Conservation (phyloP, 2,329 filamentous ascomycete species). For the Cryphonectria parasitica region DNA sequence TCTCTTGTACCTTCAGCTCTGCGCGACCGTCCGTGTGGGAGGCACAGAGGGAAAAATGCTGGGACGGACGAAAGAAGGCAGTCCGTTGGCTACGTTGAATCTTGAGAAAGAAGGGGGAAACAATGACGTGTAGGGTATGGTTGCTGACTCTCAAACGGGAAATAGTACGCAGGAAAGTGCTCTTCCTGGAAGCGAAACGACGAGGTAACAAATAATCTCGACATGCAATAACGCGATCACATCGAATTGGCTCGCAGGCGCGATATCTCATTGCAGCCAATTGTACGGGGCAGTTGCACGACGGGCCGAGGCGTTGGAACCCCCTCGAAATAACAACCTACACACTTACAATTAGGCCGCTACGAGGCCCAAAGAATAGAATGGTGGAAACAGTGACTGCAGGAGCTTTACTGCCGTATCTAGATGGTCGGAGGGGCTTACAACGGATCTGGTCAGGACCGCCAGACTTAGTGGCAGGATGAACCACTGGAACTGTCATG, state of each 20-base stretch:
- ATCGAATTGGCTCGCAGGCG: background rate
- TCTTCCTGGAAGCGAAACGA: conserved; percentile 93
- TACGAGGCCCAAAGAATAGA: background rate
- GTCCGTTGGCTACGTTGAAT: background rate
- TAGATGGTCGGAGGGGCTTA: background rate
- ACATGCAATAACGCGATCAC: conserved; percentile 13
- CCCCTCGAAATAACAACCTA: background rate
- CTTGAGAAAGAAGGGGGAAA: background rate
- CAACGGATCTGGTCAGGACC: background rate
- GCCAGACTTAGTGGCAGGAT: background rate
- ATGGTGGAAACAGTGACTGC: background rate
- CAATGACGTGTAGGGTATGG: too few species aligned
- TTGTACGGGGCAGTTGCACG: background rate
- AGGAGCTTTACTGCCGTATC: background rate
- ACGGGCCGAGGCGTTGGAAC: background rate
- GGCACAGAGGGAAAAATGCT: background rate
- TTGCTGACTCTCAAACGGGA: background rate
- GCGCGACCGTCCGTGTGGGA: background rate
- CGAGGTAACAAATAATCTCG: conserved; percentile 58
- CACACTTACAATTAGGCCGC: background rate
- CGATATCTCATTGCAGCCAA: background rate
- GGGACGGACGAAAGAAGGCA: background rate
- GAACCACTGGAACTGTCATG: background rate
- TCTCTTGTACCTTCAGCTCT: background rate
- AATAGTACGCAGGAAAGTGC: conserved; percentile 90